Base-by-base conservation (phyloP, 179 eudicot species). In the Heliamphora pulchella region DNA sequence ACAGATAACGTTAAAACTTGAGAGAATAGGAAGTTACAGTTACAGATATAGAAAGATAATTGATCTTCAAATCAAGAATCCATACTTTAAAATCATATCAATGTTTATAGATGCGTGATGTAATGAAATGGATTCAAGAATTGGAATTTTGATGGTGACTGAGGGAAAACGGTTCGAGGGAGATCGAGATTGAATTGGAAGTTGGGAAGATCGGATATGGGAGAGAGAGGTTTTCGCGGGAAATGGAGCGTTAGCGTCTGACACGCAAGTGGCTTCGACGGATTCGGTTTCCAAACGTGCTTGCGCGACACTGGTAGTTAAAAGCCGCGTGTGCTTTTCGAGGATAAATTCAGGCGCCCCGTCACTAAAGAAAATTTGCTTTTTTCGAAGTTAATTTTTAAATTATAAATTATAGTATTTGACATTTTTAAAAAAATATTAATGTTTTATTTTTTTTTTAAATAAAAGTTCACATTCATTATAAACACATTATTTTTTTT, bases 161-260 rank as follows among this genome's bases (percentile, higher is more conserved):
- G 18, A 5, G 83, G 78, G 83, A 18, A 75, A 82, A 82, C 82
- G 86, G 85, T 82, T 87, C 82, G 84, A 82, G 11, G 20, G 31
- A 47, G 18, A 46, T n/a, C 6, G 74, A 46, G 67, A 15, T 0
- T 3, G 71, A 48, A 41, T 9, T 13, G 61, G 17, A 43, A 9
- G 15, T 47, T n/a, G 17, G 57, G 4, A 2, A 0, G 47, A 4
- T 9, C 10, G 4, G 48, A 62, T 43, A 59, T 5, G 10, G 6
- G 55, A 48, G 79, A 66, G 88, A 80, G 86, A 82, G 81, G 71
- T 82, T 84, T 86, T 86, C 87, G 87, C 85, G 89, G 87, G 87
- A 86, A 86, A 66, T 5, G 77, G 73, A 54, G 74, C 3, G 74
- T 50, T 58, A 57, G 59, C 58, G 83, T 81, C 55, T 48, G 86